Percentiles rank a stretch among this genome's conserved stretches.
Evolutionary conservation across 805 yeast species (phyloP).

Genomic region (Candida broadrunensis): DNA sequence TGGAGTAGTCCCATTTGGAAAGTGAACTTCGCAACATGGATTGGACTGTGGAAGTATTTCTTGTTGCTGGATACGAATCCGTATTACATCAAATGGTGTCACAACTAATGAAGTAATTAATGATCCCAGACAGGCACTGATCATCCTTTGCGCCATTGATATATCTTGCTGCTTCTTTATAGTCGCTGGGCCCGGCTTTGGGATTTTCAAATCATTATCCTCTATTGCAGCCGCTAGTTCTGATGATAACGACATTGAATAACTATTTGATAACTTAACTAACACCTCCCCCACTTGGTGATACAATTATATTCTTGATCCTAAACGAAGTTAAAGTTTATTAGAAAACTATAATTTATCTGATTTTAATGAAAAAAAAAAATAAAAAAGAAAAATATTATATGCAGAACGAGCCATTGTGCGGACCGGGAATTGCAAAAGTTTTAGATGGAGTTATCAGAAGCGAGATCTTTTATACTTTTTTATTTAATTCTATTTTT

Average conservation of each 20-base stretch:
- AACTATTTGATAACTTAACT: too few relatives aligned
- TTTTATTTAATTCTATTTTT: not conserved
- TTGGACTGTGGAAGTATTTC: conserved; percentile 43
- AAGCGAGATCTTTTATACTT: conserved; percentile 1
- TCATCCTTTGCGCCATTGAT: conserved; percentile 60
- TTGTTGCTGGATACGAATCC: conserved; percentile 77
- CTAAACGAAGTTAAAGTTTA: too few relatives aligned
- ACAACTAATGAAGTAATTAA: conserved; percentile 67
- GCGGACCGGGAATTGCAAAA: conserved; percentile 1
- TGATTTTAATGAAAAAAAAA: too few relatives aligned
- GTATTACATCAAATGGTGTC: conserved; percentile 79
- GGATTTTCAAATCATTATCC: conserved; percentile 18
- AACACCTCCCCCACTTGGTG: too few relatives aligned
- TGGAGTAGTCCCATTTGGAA: conserved; percentile 13
- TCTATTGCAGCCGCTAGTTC: conserved; percentile 40
- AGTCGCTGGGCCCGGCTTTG: not conserved
- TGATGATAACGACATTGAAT: conserved; percentile 40
- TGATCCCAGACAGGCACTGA: conserved; percentile 77
- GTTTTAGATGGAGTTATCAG: not conserved
- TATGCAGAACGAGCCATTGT: not conserved
- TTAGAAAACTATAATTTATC: too few relatives aligned
- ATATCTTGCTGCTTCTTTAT: conserved; percentile 24
- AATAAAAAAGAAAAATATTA: not conserved
- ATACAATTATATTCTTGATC: too few relatives aligned
- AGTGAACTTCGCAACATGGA: conserved; percentile 22